Evolutionary conservation across 768 basidiomycete species (phyloP).

Genomic region (Sporobolomyces phaffii): DNA sequence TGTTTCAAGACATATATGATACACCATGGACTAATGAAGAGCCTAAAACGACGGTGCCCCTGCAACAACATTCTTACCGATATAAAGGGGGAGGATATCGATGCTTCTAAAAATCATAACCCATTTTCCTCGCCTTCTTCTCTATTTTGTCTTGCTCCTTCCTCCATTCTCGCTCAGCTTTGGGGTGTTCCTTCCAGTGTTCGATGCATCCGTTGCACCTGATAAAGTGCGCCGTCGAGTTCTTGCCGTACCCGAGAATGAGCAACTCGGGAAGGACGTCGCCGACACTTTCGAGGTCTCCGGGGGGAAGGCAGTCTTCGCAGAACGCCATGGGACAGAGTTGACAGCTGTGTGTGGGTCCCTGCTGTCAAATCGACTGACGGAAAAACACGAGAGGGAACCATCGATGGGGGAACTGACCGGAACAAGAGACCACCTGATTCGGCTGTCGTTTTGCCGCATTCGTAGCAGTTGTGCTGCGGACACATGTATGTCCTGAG

Average conservation of each 20-base stretch:
- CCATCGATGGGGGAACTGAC: constrained; percentile 43
- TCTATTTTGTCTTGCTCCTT: neutral
- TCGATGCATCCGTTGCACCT: neutral
- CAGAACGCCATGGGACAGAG: constrained; percentile 60
- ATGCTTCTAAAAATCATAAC: neutral
- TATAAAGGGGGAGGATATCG: too few species aligned
- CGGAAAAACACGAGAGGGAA: neutral
- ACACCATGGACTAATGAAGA: too few species aligned
- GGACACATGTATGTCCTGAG: constrained; percentile 46
- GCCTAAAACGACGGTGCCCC: too few species aligned
- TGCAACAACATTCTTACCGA: too few species aligned
- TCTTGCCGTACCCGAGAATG: constrained; percentile 13
- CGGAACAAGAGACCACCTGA: constrained; percentile 60
- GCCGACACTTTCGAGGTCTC: constrained; percentile 55
- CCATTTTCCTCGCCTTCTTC: neutral
- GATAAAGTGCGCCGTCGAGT: constrained; percentile 12
- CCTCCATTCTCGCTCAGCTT: neutral
- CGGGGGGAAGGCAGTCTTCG: constrained; percentile 57
- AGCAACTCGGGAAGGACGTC: constrained; percentile 56
- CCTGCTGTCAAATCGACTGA: neutral
- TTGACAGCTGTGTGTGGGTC: constrained; percentile 55
- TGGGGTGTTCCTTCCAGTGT: constrained; percentile 6
- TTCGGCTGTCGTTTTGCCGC: constrained; percentile 51
- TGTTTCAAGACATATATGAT: too few species aligned
- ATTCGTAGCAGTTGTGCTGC: constrained; percentile 55